Base-by-base conservation (phyloP, 2,329 filamentous ascomycete genomes). In the Penicillium sp. region DNA sequence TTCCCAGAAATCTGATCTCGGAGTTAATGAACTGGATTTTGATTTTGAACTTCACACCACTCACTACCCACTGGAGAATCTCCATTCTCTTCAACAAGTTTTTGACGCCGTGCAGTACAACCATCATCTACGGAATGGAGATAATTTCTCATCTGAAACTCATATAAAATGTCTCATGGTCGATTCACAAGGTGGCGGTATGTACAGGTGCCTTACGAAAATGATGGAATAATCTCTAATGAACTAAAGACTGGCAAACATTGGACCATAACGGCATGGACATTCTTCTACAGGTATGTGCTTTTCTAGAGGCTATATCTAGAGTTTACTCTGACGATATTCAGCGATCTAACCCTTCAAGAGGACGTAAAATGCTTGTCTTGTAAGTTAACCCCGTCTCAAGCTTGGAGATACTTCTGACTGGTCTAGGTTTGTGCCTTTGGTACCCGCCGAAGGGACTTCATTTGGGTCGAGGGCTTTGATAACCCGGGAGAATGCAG, bases 51-150 rank as follows among this genome's bases (percentile, higher is more conserved):
- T 63, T 2, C 41, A 53, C n/a, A 44, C 25, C 5, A 27, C 18
- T 2, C 20, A 61, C 22, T 63, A 63, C 27, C 50, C 58, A 4
- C 22, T 63, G 12, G 44, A 48, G 18, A 35, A 50, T 43, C 52
- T 61, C 23, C 47, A 26, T 26, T 63, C 60, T 2, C 56, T 61
- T 29, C 60, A 63, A 22, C 55, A 63, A 31, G 54, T 63, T 8
- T 63, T 63, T 27, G 48, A 56, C 40, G 54, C 54, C 15, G 60
- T 61, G 9, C 56, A 63, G 42, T 58, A 48, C 41, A 45, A 57
- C 15, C 49, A 46, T 4, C 56, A 63, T 45, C 45, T 60, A 11
- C 25, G 47, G 25, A 59, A 56, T n/a, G 6, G 31, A 1, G 15
- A 45, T 14, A 63, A 63, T 14, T 63, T 63, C 20, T 59, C 59